Evolutionary conservation across 345 rosid species (phyloP).

Genomic region (Sonneratia caseolaris): DNA sequence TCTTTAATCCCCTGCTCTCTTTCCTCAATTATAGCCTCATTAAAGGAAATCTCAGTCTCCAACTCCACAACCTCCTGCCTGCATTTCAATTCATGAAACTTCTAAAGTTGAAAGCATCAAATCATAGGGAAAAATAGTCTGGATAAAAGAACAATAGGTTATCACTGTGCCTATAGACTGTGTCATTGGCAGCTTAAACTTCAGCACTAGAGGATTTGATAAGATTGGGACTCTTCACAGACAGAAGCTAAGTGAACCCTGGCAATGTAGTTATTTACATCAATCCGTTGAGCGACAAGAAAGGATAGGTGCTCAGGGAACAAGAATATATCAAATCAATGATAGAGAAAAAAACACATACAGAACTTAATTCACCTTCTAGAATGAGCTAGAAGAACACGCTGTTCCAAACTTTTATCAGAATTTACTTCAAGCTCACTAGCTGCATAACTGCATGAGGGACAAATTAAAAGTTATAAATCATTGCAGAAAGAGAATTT

Average conservation of each 20-base stretch:
- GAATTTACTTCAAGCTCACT: conserved; percentile 38
- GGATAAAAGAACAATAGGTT: neutral
- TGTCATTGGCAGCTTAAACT: neutral
- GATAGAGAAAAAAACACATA: neutral
- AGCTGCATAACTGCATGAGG: conserved; percentile 26
- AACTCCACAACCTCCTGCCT: conserved; percentile 35
- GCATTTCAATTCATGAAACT: conserved; percentile 8
- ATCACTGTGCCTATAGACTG: neutral
- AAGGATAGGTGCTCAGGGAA: too few species aligned
- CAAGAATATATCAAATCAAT: too few species aligned
- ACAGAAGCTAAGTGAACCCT: neutral
- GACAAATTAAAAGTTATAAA: conserved; percentile 6
- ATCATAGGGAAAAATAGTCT: neutral
- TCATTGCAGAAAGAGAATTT: neutral
- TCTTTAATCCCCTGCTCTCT: conserved; percentile 18
- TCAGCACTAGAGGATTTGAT: neutral
- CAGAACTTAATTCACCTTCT: conserved; percentile 40
- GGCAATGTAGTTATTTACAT: too few species aligned
- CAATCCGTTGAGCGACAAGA: too few species aligned
- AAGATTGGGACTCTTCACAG: neutral
- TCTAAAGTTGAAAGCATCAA: neutral
- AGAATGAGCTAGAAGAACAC: conserved; percentile 62
- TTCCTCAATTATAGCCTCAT: conserved; percentile 19
- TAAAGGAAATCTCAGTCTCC: conserved; percentile 13
- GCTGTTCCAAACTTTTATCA: conserved; percentile 52